Evolutionary conservation across 1,139 yeast species (phyloP).

Genomic region (Pichia sp.): DNA sequence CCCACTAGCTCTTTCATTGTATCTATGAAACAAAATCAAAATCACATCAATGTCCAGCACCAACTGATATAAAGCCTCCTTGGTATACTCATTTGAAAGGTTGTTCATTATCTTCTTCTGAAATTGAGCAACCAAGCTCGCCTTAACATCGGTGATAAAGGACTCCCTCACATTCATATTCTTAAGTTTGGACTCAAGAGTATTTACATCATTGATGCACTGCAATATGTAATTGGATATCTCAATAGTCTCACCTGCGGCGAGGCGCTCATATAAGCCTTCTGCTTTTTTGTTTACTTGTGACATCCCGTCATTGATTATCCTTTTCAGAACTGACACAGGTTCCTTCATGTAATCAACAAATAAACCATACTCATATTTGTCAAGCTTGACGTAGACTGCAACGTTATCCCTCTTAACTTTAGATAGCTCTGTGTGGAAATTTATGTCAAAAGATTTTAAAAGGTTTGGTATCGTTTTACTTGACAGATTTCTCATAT

Average conservation of each 20-base stretch:
- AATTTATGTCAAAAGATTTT: constrained; percentile 39
- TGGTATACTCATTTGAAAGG: constrained; percentile 12
- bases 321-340: constrained; percentile 39
- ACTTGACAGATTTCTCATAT: constrained; percentile 41
- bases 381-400: constrained; percentile 37
- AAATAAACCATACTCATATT: constrained; percentile 47
- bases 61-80: constrained; percentile 22
- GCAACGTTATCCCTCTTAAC: constrained; percentile 29
- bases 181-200: constrained; percentile 29
- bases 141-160: constrained; percentile 18
- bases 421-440: constrained; percentile 35
- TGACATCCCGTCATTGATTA: constrained; percentile 40
- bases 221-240: constrained; percentile 45
- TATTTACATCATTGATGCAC: constrained; percentile 42
- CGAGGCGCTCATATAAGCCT: constrained; percentile 1
- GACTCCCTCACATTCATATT: constrained; percentile 16
- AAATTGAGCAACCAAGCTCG: constrained; percentile 18
- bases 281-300: constrained; percentile 37
- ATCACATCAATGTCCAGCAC: constrained; percentile 22
- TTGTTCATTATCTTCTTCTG: constrained; percentile 18
- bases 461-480: constrained; percentile 41
- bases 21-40: constrained; percentile 16
- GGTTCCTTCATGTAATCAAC: constrained; percentile 51
- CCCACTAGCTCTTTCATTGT: constrained; percentile 14
- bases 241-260: constrained; percentile 13